Conservation (phyloP, 345 rosid genomes). For the Syzygium oleosum region DNA sequence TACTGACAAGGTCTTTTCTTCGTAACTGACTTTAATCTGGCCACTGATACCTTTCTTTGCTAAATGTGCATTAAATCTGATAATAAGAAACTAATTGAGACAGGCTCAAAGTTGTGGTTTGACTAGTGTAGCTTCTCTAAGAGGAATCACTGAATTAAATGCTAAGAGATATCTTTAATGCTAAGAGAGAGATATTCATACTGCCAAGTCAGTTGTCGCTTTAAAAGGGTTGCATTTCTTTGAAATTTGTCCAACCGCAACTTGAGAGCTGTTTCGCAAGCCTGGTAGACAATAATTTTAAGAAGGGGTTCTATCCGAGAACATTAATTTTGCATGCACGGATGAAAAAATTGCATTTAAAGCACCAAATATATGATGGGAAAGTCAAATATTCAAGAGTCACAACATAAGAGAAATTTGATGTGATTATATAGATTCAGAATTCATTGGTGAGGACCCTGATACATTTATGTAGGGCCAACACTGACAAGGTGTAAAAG, state of each 20-base stretch:
- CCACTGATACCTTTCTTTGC: conserved; percentile 92
- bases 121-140: not conserved
- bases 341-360: not conserved
- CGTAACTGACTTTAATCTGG: conserved; percentile 56
- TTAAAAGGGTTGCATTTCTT: conserved; percentile 48
- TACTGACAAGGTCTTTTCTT: conserved; percentile 61
- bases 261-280: conserved; percentile 56
- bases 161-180: not conserved
- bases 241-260: conserved; percentile 56
- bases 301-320: not conserved
- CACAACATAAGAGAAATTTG: not conserved
- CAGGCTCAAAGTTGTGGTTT: not conserved
- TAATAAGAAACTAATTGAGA: conserved; percentile 5
- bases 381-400: not conserved
- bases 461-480: not conserved
- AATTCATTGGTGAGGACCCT: not conserved
- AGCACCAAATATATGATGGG: not conserved
- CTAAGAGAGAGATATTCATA: conserved; percentile 20
- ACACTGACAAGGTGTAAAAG: not conserved
- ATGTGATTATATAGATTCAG: not conserved
- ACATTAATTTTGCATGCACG: not conserved
- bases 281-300: conserved; percentile 24
- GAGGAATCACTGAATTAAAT: not conserved
- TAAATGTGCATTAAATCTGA: conserved; percentile 73
- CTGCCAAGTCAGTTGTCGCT: conserved; percentile 79